Evolutionary conservation across 441 rosid species (phyloP).

Genomic region (Mallotus japonicus): DNA sequence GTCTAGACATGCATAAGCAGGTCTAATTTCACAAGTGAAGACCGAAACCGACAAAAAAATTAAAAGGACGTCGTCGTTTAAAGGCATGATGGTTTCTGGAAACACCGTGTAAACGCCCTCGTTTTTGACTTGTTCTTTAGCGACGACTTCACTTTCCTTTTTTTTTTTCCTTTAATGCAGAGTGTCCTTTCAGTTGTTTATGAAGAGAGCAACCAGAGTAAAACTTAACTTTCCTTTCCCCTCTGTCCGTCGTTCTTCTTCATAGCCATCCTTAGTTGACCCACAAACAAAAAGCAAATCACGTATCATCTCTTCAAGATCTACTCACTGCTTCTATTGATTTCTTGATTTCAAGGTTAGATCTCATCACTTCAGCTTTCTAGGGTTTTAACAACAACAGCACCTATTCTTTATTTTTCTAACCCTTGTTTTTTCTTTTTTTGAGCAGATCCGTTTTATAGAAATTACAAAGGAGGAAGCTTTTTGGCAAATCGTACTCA

Average conservation of each 20-base stretch:
- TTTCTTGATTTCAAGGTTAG: slow-evolving; percentile 45
- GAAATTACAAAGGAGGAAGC: neutral
- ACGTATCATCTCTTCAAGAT: slow-evolving; percentile 29
- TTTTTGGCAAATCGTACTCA: neutral
- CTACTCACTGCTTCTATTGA: slow-evolving; percentile 22
- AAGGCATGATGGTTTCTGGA: neutral
- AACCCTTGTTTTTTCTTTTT: slow-evolving; percentile 13
- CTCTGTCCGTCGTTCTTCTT: neutral
- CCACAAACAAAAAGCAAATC: slow-evolving; percentile 8
- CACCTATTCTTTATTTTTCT: neutral
- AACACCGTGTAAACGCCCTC: slow-evolving; percentile 19
- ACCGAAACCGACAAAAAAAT: neutral
- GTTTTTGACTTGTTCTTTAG: slow-evolving; percentile 18
- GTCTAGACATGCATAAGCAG: neutral
- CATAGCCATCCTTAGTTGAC: slow-evolving; percentile 25
- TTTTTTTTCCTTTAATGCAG: slow-evolving; percentile 5
- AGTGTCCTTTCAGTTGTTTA: slow-evolving; percentile 20
- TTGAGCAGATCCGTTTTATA: slow-evolving; percentile 31
- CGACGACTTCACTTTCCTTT: slow-evolving; percentile 16
- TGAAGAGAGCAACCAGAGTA: neutral
- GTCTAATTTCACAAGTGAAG: neutral
- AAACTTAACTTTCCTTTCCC: neutral
- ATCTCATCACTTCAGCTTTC: slow-evolving; percentile 22
- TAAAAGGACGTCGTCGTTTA: slow-evolving; percentile 23
- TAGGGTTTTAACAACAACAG: slow-evolving; percentile 1